Percentiles rank a stretch among this genome's conserved stretches.
phyloP scores from a whole-genome alignment of 1,284 basidiomycete species.

The Malassezia dermatis region DNA sequence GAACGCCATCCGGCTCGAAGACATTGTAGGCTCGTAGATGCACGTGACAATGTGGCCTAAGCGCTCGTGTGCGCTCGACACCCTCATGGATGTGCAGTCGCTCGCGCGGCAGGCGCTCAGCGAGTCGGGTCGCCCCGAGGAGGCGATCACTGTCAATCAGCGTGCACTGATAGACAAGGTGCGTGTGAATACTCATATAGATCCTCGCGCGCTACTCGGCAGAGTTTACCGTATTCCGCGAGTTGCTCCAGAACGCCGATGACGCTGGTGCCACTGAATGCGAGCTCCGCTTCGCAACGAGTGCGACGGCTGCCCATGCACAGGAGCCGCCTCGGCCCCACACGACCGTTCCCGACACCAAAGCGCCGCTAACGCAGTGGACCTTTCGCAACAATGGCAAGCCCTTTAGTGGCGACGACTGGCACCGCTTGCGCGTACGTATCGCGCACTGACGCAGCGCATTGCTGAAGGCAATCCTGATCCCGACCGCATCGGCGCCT shows the following conservation, averaged over 20 bases:
- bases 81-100: constrained; percentile 6
- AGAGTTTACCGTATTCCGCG: constrained; percentile 69
- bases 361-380: constrained; percentile 51
- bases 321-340: neutral
- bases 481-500: constrained; percentile 52
- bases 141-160: constrained; percentile 88
- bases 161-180: constrained; percentile 50
- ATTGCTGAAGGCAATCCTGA: constrained; percentile 53
- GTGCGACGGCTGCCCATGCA: constrained; percentile 16
- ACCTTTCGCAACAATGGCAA: constrained; percentile 69
- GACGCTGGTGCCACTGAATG: constrained; percentile 63
- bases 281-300: constrained; percentile 41
- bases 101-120: constrained; percentile 23
- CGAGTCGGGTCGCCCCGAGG: constrained; percentile 47
- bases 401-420: constrained; percentile 42
- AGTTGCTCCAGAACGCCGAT: constrained; percentile 89
- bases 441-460: constrained; percentile 8
- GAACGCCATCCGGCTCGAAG: constrained; percentile 26
- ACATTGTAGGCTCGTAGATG: constrained; percentile 21
- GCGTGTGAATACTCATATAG: neutral
- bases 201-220: constrained; percentile 87
- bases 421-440: constrained; percentile 41
- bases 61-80: neutral
- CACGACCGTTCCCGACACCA: constrained; percentile 40
- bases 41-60: neutral